Base-by-base conservation (phyloP, 768 basidiomycete genomes). In the Auriscalpium orientale region DNA sequence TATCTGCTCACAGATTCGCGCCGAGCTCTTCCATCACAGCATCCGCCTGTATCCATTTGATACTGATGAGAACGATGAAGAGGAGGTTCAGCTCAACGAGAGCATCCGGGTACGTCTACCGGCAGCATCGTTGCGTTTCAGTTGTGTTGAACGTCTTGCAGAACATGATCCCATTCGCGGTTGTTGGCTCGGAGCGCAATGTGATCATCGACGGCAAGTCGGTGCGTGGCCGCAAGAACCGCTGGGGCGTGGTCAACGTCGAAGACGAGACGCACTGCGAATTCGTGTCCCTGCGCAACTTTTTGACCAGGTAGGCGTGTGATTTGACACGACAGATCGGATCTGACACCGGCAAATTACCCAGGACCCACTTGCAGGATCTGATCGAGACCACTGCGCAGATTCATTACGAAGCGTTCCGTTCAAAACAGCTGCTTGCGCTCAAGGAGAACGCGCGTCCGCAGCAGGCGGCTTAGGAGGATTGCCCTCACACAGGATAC, bases 331-430 rank as follows among this genome's bases (percentile, higher is more conserved):
- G 40, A 43, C 40, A 28, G 28, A 28, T 28, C 28, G 28, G 28
- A 28, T 55, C 16, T 21, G 51, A 7, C 22, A 35, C 8, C 54
- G 40, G 50, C 18, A 36, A 3, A 20, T 34, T 47, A 37, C 34
- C 36, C 58, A 89, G 95, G 73, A 95, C 95, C 34, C 97, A 99
- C 74, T 72, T 99, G 67, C 95, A 99, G 72, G 95, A 98, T 68
- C 75, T 99, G 69, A 99, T 99, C 69, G 95, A 99, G 79, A 97
- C 95, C 55, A 98, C 97, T 10, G 94, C 97, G 11, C 91, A 95
- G 72, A 97, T 95, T 70, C 95, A 99, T 75, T 99, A 98, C 71
- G 95, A 99, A 77, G 93, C 95, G 9, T 99, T 99, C 92, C 85
- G 95, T 62, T 95, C 93, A 64, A 98, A 98, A 77, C 95, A 99